A percentile compares a stretch with the other conserved stretches of the same genome.
Evolutionary conservation across 306 rosid species (phyloP).

Genomic region (Rosa multiflora): DNA sequence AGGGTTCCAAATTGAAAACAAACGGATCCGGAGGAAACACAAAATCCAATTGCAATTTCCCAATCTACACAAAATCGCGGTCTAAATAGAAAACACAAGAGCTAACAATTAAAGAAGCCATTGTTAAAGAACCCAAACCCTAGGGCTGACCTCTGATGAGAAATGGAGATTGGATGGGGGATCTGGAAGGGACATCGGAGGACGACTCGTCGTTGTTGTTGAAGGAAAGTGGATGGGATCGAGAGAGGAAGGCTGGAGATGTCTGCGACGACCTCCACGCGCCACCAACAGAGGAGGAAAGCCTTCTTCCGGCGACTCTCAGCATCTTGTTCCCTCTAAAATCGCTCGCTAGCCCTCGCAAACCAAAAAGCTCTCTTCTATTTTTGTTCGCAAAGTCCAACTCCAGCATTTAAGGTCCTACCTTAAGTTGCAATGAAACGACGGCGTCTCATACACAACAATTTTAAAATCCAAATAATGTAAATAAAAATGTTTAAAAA

Average conservation of each 20-base stretch:
- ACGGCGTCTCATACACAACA: background rate
- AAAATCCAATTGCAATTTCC: background rate
- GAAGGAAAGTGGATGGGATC: conserved; percentile 3
- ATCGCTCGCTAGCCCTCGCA: background rate
- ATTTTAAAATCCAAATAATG: too few species aligned
- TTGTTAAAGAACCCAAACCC: background rate
- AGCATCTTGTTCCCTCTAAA: conserved; percentile 16
- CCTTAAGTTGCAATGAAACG: background rate
- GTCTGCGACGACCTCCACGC: conserved; percentile 12
- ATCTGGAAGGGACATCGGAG: conserved; percentile 32
- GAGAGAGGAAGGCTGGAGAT: background rate
- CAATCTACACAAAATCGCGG: background rate
- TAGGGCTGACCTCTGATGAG: conserved; percentile 25
- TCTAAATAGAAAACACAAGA: background rate
- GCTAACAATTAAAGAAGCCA: background rate
- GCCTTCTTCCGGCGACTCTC: conserved; percentile 25
- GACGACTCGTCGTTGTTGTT: conserved; percentile 20
- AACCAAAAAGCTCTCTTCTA: background rate
- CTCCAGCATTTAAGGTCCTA: background rate
- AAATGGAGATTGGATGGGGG: conserved; percentile 15
- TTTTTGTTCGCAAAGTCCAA: background rate
- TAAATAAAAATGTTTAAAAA: too few species aligned
- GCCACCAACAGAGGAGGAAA: conserved; percentile 19
- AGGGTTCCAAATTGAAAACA: background rate
- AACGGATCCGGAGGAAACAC: background rate